Base-by-base conservation (phyloP, 179 eudicot genomes). In the Actinidia arguta region DNA sequence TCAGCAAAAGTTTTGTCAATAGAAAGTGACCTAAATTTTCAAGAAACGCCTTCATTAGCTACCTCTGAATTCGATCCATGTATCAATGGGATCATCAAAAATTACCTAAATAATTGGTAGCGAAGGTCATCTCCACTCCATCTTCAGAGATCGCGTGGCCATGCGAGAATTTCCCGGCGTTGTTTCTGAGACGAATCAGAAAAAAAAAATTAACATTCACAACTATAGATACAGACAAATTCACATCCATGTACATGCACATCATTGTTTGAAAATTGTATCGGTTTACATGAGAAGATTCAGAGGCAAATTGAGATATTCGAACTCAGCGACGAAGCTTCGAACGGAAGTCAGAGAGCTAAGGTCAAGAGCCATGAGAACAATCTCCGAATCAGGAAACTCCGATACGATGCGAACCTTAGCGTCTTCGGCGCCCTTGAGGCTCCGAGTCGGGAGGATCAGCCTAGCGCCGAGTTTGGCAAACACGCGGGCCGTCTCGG, bases 401-500 rank as follows among this genome's bases (percentile, higher is more conserved):
- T 95, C 98, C 70, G 89, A 86, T 24, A 87, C 75, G 74, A 96
- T 95, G 10, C 91, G 89, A 66, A 87, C 88, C 86, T 85, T 92
- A 4, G 92, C 89, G 2, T 93, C 94, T 83, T 82, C 92, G 20
- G 96, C 98, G 12, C 94, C 93, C 81, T 87, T 88, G 84, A 89
- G 82, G 88, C 81, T 91, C 86, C 99, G 88, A 70, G 93, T 97
- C 36, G 96, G 98, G 80, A 96, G 83, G 27, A 96, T 87, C 1
- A 96, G 93, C 85, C 93, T 84, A 51, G 91, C 98, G 18, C 99
- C 98, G 50, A 94, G 90, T 85, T 90, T 93, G 10, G 99, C 99
- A 80, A 96, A 86, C 73, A 93, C 97, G 16, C 98, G 88, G 20
- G 99, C 89, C 20, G 99, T 96, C 87, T 96, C 98, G 4, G 93